Evolutionary conservation across 257 asterid genomes (phyloP), one percentile per base, ranked within the genome.

Genomic region (Scutellaria galericulata): DNA sequence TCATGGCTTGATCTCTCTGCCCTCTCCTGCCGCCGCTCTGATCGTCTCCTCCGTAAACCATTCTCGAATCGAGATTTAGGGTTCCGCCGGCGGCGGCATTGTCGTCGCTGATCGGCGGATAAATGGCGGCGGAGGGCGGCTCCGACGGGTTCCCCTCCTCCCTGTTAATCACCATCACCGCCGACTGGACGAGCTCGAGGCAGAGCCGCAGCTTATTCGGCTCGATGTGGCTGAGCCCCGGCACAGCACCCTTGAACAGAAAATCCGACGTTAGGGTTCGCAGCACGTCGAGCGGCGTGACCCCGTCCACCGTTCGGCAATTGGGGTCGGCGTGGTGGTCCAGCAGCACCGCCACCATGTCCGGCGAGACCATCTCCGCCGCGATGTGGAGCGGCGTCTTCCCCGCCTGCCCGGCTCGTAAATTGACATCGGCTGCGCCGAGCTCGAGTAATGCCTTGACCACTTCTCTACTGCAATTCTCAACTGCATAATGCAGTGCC

Each of bases 231-330:
- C 78, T 75, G 7, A 88, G 35, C 5, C 98, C 98, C 0, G 96
- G 98, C 1, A 90, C 87, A 0, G 93, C 92, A 1, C 98, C 98
- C 18, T 90, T 92, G 71, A 92, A 92, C 0, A 92, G 71, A 53
- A 92, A 92, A 81, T 92, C 97, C 2, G 98, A 90, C 0, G 98
- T 92, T 83, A 92, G 96, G 91, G 97, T 92, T 81, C 97, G 84
- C 5, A 92, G 88, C 2, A 90, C 86, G n/a, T 90, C 98, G 10
- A 90, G 66, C 0, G 98, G 96, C 1, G 97, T 87, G 37, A 92
- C 55, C 12, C 96, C 96, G 37, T 92, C 96, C 0, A 92, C 80
- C 1, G 96, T 90, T 0, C 98, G 86, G n/a, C 89, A 90, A 13
- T 82, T 86, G 0, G 98, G 98, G 60, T 92, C 96, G 12, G 98